phyloP scores from a whole-genome alignment of 2,329 filamentous ascomycete species.

The Bipolaris sorokiniana region DNA sequence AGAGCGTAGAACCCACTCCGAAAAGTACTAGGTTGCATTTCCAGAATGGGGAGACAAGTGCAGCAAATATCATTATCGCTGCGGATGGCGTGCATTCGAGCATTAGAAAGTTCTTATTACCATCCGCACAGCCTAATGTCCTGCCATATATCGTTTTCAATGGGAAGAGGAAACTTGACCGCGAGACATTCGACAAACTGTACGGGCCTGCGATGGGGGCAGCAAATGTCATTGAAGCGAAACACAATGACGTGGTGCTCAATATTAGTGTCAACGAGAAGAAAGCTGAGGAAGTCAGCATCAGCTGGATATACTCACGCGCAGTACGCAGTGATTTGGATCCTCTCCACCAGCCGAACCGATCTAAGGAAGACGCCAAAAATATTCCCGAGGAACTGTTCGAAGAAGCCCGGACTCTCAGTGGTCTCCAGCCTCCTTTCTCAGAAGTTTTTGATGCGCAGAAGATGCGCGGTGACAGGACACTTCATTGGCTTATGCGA shows the following conservation, averaged over 20 bases:
- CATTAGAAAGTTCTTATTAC: conserved; percentile 35
- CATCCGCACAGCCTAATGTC: conserved; percentile 34
- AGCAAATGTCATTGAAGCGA: conserved; percentile 32
- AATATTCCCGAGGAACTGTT: conserved; percentile 47
- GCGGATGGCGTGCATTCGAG: conserved; percentile 50
- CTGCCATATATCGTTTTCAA: conserved; percentile 50
- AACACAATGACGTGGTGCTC: conserved; percentile 30
- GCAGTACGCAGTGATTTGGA: conserved; percentile 36
- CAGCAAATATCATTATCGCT: conserved; percentile 38
- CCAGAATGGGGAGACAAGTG: conserved; percentile 14
- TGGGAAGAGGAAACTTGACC: conserved; percentile 23
- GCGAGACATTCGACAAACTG: conserved; percentile 27
- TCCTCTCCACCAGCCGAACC: conserved; percentile 43
- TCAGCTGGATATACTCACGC: conserved; percentile 52
- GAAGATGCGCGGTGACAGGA: conserved; percentile 41
- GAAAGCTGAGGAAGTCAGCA: conserved; percentile 30
- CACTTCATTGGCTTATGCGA: conserved; percentile 54
- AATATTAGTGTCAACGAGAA: conserved; percentile 42
- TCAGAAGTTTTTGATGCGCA: conserved; percentile 40
- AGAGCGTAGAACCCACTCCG: conserved; percentile 12
- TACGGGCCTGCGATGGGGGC: conserved; percentile 19
- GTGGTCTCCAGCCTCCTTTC: conserved; percentile 39
- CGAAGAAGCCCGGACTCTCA: conserved; percentile 39
- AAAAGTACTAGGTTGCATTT: conserved; percentile 10
- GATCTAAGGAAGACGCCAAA: conserved; percentile 39